These are phyloP conservation scores for Backusella liffmaniae DNA, from an alignment of 192 early-diverging fungal species.

Conservation along the genomic window DNA sequence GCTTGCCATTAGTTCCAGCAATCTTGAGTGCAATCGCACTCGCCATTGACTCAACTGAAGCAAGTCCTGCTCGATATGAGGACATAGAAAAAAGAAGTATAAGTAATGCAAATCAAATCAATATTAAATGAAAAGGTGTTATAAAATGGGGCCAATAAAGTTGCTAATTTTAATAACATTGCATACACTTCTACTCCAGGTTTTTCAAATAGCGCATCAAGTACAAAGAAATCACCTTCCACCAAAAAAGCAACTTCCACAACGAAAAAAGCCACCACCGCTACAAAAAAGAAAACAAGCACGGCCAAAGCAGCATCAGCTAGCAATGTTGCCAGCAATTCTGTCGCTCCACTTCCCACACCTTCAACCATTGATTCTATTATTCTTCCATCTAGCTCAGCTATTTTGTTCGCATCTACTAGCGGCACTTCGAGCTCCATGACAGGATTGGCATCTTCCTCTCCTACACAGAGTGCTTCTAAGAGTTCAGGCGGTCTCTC, in stretches of 20 bases:
- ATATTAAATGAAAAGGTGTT: neutral
- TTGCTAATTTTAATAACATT: neutral
- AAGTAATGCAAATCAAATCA: neutral
- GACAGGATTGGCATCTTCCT: neutral
- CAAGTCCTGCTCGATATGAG: neutral
- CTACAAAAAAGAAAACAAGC: neutral
- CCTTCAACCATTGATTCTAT: neutral
- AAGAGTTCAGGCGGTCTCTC: constrained; percentile 18
- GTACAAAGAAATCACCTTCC: neutral
- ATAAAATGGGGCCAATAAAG: neutral
- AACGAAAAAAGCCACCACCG: neutral
- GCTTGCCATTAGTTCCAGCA: constrained; percentile 3
- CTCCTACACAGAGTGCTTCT: neutral
- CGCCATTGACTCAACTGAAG: neutral
- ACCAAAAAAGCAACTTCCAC: neutral
- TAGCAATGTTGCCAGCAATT: neutral
- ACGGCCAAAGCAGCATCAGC: neutral
- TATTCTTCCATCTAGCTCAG: neutral
- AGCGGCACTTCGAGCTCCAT: neutral
- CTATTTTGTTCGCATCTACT: neutral
- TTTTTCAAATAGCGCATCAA: neutral
- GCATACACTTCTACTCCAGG: neutral
- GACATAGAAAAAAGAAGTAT: neutral
- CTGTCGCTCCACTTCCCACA: neutral
- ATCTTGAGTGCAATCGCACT: neutral